Evolutionary conservation across 1,284 basidiomycete species (phyloP).

Genomic region (Blastosporella zonata): DNA sequence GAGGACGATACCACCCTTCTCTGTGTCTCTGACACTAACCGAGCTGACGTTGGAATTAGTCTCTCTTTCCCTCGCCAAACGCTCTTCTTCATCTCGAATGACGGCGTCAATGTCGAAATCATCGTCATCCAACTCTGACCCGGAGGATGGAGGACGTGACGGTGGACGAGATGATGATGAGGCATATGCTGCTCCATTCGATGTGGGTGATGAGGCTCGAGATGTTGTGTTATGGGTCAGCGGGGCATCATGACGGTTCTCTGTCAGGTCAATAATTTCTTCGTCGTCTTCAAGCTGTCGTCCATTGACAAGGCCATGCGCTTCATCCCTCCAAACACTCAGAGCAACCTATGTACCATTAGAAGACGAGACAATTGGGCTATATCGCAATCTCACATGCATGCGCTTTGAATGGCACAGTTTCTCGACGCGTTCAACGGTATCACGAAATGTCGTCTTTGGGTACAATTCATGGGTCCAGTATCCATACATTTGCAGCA

Average conservation of each 20-base stretch:
- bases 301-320: constrained; percentile 46
- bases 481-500: constrained; percentile 84
- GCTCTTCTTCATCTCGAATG: constrained; percentile 47
- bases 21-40: not conserved
- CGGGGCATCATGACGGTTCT: constrained; percentile 25
- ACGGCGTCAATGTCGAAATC: constrained; percentile 56
- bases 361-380: not conserved
- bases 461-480: constrained; percentile 93
- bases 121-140: constrained; percentile 37
- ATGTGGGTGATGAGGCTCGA: constrained; percentile 15
- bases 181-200: constrained; percentile 28
- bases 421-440: constrained; percentile 78
- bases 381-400: constrained; percentile 49
- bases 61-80: constrained; percentile 21
- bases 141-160: constrained; percentile 48
- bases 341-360: constrained; percentile 51
- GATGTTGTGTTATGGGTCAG: constrained; percentile 13
- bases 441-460: constrained; percentile 81
- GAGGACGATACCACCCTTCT: not conserved
- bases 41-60: constrained; percentile 3
- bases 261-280: constrained; percentile 28
- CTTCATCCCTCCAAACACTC: constrained; percentile 74
- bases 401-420: constrained; percentile 81
- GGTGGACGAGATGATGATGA: constrained; percentile 42
- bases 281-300: constrained; percentile 29